These are phyloP conservation scores for Erythrophleum ivorense DNA, from an alignment of 331 rosid genomes.

Conservation along the genomic window DNA sequence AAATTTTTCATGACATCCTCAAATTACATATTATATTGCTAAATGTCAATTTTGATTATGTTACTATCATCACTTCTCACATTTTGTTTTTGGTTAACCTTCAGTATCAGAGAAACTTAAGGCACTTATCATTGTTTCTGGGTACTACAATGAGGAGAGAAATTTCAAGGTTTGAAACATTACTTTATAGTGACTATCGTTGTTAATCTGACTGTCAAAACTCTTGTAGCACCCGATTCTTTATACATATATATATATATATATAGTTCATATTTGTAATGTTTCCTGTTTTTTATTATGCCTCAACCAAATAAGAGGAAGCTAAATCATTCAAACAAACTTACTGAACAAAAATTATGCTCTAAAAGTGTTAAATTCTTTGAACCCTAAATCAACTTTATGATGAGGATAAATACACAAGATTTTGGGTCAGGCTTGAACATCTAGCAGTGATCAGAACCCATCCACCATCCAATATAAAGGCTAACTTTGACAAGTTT, in stretches of 20 bases:
- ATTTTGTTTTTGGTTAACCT: slow-evolving; percentile 14
- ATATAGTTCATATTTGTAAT: neutral
- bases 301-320: neutral
- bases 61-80: neutral
- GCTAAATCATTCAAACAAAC: slow-evolving; percentile 9
- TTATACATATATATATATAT: neutral
- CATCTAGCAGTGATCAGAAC: neutral
- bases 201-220: neutral
- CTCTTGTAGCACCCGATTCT: neutral
- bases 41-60: neutral
- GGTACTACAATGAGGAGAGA: slow-evolving; percentile 63
- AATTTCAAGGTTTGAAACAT: slow-evolving; percentile 73
- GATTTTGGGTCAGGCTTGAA: neutral
- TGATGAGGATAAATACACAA: neutral
- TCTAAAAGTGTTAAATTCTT: neutral
- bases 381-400: neutral
- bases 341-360: neutral
- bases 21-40: neutral
- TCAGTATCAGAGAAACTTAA: slow-evolving; percentile 74
- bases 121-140: slow-evolving; percentile 72
- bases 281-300: neutral
- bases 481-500: neutral
- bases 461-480: neutral
- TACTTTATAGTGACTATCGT: neutral
- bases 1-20: neutral